Evolutionary conservation across 169 alveolate genomes (phyloP).

Genomic region (Eimeria tenella): DNA sequence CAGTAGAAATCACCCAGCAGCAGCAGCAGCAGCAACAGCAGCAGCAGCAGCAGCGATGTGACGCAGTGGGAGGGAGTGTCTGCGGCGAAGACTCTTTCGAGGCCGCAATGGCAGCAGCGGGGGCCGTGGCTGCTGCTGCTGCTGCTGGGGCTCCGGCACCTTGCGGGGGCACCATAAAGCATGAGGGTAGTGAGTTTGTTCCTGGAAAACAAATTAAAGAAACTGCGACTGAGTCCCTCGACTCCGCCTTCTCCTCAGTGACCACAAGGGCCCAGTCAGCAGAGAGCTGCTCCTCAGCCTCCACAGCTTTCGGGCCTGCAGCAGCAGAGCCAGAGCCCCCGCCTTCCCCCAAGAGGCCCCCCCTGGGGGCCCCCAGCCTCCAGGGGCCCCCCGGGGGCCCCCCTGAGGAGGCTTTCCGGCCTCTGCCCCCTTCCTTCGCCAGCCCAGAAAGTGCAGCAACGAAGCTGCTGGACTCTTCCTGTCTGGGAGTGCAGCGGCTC

Average conservation of each 20-base stretch:
- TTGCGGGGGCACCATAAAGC: not conserved
- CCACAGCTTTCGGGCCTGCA: not conserved
- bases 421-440: not conserved
- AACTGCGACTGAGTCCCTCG: not conserved
- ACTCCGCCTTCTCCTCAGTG: not conserved
- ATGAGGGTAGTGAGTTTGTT: not conserved
- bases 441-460: not conserved
- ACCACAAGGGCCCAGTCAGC: not conserved
- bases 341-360: not conserved
- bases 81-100: constrained; percentile 35
- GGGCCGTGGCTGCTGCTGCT: not conserved
- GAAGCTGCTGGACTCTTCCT: constrained; percentile 42
- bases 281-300: not conserved
- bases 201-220: not conserved
- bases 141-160: not conserved
- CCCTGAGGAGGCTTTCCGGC: not conserved
- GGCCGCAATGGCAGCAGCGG: constrained; percentile 12
- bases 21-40: not conserved
- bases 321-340: not conserved
- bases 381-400: not conserved
- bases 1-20: not conserved
- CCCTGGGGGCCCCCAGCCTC: not conserved
- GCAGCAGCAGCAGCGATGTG: not conserved
- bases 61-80: not conserved
- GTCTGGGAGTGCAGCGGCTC: constrained; percentile 64